These are phyloP conservation scores for Zygosaccharomyces sapae DNA, from an alignment of 1,139 yeast species.

Conservation along the genomic window DNA sequence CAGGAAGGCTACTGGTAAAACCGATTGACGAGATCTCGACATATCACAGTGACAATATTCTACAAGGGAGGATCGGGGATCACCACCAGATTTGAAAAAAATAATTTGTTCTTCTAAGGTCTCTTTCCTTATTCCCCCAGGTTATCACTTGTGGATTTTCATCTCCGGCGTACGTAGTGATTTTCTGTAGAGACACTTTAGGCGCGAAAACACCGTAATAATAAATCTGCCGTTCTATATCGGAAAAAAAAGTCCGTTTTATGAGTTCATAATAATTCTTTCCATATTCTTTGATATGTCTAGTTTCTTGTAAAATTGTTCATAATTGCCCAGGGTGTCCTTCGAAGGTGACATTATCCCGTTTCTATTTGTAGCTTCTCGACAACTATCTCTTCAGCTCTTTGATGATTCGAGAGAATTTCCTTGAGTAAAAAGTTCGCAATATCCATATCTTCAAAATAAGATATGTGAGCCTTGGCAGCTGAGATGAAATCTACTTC, in stretches of 20 bases:
- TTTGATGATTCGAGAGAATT: slow-evolving; percentile 29
- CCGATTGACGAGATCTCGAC: slow-evolving; percentile 3
- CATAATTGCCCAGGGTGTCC: background rate
- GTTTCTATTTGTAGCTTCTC: background rate
- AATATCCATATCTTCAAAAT: slow-evolving; percentile 81
- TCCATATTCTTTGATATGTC: slow-evolving; percentile 45
- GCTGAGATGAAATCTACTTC: slow-evolving; percentile 79
- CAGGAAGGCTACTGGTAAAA: slow-evolving; percentile 1
- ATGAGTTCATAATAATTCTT: slow-evolving; percentile 53
- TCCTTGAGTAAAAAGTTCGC: slow-evolving; percentile 72
- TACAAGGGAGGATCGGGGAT: background rate
- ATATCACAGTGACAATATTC: background rate
- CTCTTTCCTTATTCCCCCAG: background rate
- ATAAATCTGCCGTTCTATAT: no score
- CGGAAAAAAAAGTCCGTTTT: no score
- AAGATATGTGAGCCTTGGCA: slow-evolving; percentile 79
- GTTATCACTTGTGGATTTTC: background rate
- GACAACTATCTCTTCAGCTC: background rate
- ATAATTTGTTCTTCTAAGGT: background rate
- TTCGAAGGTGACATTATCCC: background rate
- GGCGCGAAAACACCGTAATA: background rate
- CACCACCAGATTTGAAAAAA: background rate
- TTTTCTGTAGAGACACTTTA: background rate
- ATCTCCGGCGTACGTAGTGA: background rate
- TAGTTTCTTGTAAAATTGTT: background rate